A percentile compares a stretch with the other conserved stretches of the same genome.
phyloP scores from a whole-genome alignment of 2,329 filamentous ascomycete genomes.

The Mariannaea sp. region DNA sequence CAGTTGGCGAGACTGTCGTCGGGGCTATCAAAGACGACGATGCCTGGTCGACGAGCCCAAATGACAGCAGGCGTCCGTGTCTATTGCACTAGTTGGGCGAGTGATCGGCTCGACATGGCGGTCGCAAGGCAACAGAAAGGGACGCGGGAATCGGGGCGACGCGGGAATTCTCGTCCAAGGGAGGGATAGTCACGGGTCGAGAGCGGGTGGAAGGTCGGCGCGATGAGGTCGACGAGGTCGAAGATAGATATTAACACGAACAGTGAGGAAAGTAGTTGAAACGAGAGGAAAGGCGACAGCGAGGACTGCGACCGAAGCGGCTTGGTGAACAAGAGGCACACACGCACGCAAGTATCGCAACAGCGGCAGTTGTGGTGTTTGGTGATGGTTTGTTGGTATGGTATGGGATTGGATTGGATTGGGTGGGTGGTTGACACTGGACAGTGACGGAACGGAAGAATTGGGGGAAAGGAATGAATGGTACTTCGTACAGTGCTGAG shows the following conservation, averaged over 20 bases:
- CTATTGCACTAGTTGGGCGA: slow-evolving; percentile 39
- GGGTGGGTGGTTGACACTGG: slow-evolving; percentile 19
- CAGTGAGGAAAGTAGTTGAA: not conserved
- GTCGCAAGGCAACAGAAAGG: slow-evolving; percentile 20
- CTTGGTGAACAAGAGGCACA: not conserved
- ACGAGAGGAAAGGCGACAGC: slow-evolving; percentile 15
- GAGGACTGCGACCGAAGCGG: slow-evolving; percentile 13
- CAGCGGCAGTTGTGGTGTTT: slow-evolving; percentile 32
- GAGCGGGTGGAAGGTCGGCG: slow-evolving; percentile 11
- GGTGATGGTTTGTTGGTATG: slow-evolving; percentile 27
- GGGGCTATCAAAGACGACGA: slow-evolving; percentile 13
- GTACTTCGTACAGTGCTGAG: slow-evolving; percentile 29
- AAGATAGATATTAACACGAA: not conserved
- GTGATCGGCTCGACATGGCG: slow-evolving; percentile 41
- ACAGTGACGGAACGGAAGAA: slow-evolving; percentile 32
- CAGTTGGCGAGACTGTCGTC: slow-evolving; percentile 15
- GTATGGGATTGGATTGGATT: slow-evolving; percentile 20
- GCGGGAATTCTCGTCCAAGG: slow-evolving; percentile 19
- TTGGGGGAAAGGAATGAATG: slow-evolving; percentile 29
- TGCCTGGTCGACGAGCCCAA: slow-evolving; percentile 39
- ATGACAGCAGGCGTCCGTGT: slow-evolving; percentile 40
- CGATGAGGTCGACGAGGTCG: not conserved
- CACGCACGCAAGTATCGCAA: slow-evolving; percentile 29
- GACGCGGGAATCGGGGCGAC: slow-evolving; percentile 14
- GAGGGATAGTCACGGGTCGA: slow-evolving; percentile 3